These are phyloP conservation scores for Centrapalus pauciflorus DNA, from an alignment of 129 eudicot genomes.

Conservation along the genomic window DNA sequence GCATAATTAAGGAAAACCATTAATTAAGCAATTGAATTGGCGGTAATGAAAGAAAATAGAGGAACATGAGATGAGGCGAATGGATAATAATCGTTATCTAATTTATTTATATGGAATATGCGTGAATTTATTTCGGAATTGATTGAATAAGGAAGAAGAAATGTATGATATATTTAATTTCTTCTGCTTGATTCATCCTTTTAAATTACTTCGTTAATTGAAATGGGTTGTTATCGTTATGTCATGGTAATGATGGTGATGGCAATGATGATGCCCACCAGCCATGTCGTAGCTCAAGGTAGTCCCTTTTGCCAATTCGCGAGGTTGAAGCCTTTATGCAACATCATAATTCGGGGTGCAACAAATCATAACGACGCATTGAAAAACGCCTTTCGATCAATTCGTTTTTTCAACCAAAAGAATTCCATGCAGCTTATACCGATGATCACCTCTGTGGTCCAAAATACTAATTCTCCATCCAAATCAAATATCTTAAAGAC, in stretches of 20 bases:
- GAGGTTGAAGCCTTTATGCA: constrained; percentile 27
- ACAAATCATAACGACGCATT: constrained; percentile 23
- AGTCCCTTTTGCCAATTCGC: constrained; percentile 31
- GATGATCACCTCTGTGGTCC: constrained; percentile 17
- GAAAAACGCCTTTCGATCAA: constrained; percentile 22
- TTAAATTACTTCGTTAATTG: neutral
- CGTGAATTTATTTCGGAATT: constrained; percentile 11
- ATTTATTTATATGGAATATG: constrained; percentile 13
- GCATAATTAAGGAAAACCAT: neutral
- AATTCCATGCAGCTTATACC: constrained; percentile 16
- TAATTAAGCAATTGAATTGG: neutral
- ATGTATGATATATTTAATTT: neutral
- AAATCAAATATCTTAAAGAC: constrained; percentile 19
- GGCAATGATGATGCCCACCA: constrained; percentile 17
- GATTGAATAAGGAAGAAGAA: constrained; percentile 16
- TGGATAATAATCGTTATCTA: constrained; percentile 13
- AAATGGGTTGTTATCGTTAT: constrained; percentile 7
- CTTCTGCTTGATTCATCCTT: constrained; percentile 19
- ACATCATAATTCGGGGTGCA: constrained; percentile 23
- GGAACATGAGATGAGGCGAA: neutral
- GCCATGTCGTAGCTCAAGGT: constrained; percentile 4
- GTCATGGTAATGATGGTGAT: constrained; percentile 13
- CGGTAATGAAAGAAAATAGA: constrained; percentile 28
- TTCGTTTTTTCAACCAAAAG: constrained; percentile 16
- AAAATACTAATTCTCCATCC: constrained; percentile 12